Evolutionary conservation across 163 green algal species (phyloP).

Genomic region (Coccomyxa subellipsoidea): DNA sequence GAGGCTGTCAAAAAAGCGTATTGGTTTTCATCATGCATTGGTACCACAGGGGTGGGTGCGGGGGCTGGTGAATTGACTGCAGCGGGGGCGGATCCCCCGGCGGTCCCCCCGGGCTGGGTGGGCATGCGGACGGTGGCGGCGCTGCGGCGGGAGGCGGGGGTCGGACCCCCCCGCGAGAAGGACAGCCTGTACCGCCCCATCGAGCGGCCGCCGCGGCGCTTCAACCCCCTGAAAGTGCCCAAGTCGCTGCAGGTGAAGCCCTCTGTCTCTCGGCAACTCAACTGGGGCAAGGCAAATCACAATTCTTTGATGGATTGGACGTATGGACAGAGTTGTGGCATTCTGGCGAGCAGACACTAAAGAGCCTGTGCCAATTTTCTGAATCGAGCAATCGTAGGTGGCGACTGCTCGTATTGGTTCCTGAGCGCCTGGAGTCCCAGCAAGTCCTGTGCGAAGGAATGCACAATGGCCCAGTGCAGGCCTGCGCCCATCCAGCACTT

Average conservation of each 20-base stretch:
- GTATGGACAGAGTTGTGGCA: too few species aligned
- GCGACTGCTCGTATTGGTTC: too few species aligned
- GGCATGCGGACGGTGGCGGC: conserved; percentile 87
- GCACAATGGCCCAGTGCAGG: too few species aligned
- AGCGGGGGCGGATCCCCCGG: neutral
- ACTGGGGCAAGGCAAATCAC: too few species aligned
- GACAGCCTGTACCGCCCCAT: conserved; percentile 91
- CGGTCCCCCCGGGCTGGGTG: conserved; percentile 62
- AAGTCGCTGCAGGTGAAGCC: conserved; percentile 68
- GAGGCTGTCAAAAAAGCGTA: too few species aligned
- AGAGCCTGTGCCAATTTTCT: too few species aligned
- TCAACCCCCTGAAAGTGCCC: conserved; percentile 91
- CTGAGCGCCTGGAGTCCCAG: too few species aligned
- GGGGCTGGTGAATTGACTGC: neutral
- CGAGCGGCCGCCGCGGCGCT: conserved; percentile 73
- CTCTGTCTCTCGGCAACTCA: too few species aligned
- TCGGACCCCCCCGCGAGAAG: conserved; percentile 77
- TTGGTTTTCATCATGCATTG: neutral
- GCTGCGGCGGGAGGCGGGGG: conserved; percentile 68
- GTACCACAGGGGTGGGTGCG: neutral
- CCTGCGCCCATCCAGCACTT: too few species aligned
- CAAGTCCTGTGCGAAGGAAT: too few species aligned
- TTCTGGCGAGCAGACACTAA: too few species aligned
- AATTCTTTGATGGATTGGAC: neutral
- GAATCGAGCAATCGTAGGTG: too few species aligned